Evolutionary conservation across 495 filamentous ascomycete genomes (phyloP).

Genomic region (Clohesyomyces aquaticus): DNA sequence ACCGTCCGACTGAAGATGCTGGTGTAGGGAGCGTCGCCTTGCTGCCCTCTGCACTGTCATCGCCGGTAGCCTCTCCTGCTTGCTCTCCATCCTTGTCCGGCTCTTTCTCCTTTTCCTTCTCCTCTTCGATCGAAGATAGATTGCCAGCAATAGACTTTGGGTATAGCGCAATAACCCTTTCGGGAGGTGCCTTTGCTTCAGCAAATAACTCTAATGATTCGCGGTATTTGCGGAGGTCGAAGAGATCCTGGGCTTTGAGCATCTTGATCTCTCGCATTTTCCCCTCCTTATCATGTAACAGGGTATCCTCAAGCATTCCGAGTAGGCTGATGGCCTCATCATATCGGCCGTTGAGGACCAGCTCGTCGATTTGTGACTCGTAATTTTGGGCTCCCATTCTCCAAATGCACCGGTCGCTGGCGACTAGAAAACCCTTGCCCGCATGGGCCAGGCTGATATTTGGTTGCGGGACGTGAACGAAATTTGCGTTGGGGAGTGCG

Average conservation of each 20-base stretch:
- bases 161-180: constrained; percentile 83
- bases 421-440: constrained; percentile 90
- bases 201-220: constrained; percentile 92
- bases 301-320: constrained; percentile 86
- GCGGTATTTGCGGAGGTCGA: constrained; percentile 78
- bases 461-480: constrained; percentile 90
- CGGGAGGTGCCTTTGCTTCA: constrained; percentile 83
- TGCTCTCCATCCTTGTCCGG: constrained; percentile 55
- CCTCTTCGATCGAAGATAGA: constrained; percentile 60
- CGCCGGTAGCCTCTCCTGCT: constrained; percentile 48
- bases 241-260: constrained; percentile 83
- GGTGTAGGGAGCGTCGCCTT: constrained; percentile 37
- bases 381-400: constrained; percentile 94
- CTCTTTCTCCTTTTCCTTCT: constrained; percentile 45
- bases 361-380: constrained; percentile 83
- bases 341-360: constrained; percentile 73
- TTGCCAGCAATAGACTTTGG: constrained; percentile 83
- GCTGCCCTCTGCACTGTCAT: constrained; percentile 43
- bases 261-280: constrained; percentile 82
- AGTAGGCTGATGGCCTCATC: constrained; percentile 94
- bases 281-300: constrained; percentile 80
- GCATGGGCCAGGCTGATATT: constrained; percentile 91
- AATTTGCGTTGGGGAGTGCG: constrained; percentile 73
- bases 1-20: constrained; percentile 31
- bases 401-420: constrained; percentile 89